Percentiles rank a stretch among this genome's conserved stretches.
phyloP scores from a whole-genome alignment of 2,329 filamentous ascomycete genomes.

The Plectosphaerella plurivora region DNA sequence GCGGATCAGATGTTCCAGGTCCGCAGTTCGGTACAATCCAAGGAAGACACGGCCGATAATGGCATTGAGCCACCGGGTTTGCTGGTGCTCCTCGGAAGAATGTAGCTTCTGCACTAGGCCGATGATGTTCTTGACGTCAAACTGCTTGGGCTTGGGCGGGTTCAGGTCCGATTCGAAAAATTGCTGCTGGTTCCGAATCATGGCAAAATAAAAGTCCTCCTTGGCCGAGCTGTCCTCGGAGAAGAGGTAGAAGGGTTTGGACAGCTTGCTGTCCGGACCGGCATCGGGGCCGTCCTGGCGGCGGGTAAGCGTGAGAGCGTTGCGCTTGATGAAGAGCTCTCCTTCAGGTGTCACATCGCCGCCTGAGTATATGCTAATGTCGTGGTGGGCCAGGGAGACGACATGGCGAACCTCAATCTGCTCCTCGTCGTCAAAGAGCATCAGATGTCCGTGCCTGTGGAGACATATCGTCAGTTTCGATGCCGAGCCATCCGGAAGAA shows the following conservation, averaged over 20 bases:
- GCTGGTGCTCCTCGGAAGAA: slow-evolving; percentile 83
- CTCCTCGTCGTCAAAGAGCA: slow-evolving; percentile 95
- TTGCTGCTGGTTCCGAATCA: slow-evolving; percentile 79
- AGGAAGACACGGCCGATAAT: slow-evolving; percentile 85
- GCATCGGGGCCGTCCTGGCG: slow-evolving; percentile 51
- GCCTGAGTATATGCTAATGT: slow-evolving; percentile 79
- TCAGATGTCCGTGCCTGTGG: slow-evolving; percentile 80
- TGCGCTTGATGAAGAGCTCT: slow-evolving; percentile 93
- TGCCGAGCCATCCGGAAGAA: neutral
- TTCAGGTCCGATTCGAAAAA: slow-evolving; percentile 50
- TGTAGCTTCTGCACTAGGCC: slow-evolving; percentile 86
- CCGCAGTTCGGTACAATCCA: slow-evolving; percentile 77
- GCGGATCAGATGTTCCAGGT: slow-evolving; percentile 74
- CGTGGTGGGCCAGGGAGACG: slow-evolving; percentile 84
- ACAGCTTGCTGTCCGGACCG: slow-evolving; percentile 50
- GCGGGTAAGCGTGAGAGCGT: slow-evolving; percentile 77
- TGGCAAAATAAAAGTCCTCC: slow-evolving; percentile 95
- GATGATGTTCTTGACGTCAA: slow-evolving; percentile 83
- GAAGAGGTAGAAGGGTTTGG: slow-evolving; percentile 89
- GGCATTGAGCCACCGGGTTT: slow-evolving; percentile 92
- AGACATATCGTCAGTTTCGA: slow-evolving; percentile 4
- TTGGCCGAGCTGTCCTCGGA: slow-evolving; percentile 94
- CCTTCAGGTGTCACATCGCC: slow-evolving; percentile 72
- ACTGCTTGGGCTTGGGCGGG: slow-evolving; percentile 67
- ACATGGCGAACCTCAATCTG: slow-evolving; percentile 96